phyloP scores from a whole-genome alignment of 768 basidiomycete genomes.

The Naganishia onofrii region DNA sequence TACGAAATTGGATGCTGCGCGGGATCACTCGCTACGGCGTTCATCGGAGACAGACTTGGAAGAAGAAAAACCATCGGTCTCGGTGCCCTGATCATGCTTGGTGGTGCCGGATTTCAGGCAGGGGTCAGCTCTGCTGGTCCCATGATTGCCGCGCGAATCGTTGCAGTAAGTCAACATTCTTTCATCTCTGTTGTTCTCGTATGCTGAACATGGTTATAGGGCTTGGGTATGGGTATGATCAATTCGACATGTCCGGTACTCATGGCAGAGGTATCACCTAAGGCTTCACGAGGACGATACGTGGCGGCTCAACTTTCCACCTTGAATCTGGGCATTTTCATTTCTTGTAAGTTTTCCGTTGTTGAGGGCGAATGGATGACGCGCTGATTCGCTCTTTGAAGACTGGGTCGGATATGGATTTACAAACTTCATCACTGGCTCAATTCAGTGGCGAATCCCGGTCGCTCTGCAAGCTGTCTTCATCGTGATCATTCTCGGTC shows the following conservation, averaged over 20 bases:
- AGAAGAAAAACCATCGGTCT: slow-evolving; percentile 32
- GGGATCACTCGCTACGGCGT: slow-evolving; percentile 38
- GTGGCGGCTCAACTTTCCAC: slow-evolving; percentile 22
- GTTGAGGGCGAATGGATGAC: too few species aligned
- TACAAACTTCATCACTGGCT: slow-evolving; percentile 29
- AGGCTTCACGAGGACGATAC: slow-evolving; percentile 36
- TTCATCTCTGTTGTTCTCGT: too few species aligned
- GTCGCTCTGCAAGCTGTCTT: slow-evolving; percentile 40
- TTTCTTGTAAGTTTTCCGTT: slow-evolving; percentile 13
- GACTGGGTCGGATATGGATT: slow-evolving; percentile 45
- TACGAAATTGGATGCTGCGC: slow-evolving; percentile 43
- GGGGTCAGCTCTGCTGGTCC: slow-evolving; percentile 34
- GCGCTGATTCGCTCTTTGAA: neutral
- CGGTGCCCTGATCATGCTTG: slow-evolving; percentile 40
- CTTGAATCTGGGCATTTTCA: slow-evolving; percentile 31
- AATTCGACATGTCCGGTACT: slow-evolving; percentile 42
- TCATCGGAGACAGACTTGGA: slow-evolving; percentile 39
- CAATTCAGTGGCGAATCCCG: slow-evolving; percentile 39
- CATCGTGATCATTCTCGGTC: slow-evolving; percentile 37
- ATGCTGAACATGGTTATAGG: neutral
- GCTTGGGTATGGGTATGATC: slow-evolving; percentile 36
- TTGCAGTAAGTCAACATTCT: slow-evolving; percentile 41
- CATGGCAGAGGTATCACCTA: slow-evolving; percentile 38
- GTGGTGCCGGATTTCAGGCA: slow-evolving; percentile 39
- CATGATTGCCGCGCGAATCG: slow-evolving; percentile 39